A percentile compares a stretch with the other conserved stretches of the same genome.
phyloP scores from a whole-genome alignment of 306 rosid species.

The barrel medic (Medicago truncatula) region DNA sequence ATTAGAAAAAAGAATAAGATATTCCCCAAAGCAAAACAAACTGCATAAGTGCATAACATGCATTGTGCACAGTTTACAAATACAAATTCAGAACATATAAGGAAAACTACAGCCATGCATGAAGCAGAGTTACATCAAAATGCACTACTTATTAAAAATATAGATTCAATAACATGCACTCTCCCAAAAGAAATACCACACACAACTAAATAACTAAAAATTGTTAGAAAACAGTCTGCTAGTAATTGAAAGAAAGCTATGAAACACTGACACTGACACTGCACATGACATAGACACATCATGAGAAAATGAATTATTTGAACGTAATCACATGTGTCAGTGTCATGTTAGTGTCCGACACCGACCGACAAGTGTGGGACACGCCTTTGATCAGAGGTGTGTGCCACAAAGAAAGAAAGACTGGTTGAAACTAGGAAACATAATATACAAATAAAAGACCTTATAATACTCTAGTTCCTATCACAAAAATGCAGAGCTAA shows the following conservation, averaged over 20 bases:
- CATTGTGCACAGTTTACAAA: background rate
- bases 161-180: background rate
- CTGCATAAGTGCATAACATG: too few species aligned
- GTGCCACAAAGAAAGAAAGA: too few species aligned
- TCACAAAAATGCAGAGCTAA: background rate
- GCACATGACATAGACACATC: too few species aligned
- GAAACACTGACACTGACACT: too few species aligned
- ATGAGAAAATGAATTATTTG: too few species aligned
- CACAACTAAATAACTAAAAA: background rate
- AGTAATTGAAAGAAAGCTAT: background rate
- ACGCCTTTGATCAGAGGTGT: too few species aligned
- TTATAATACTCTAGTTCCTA: background rate
- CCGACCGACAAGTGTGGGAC: too few species aligned
- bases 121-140: constrained; percentile 16
- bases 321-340: too few species aligned
- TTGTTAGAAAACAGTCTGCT: background rate
- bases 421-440: background rate
- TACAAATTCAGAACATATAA: constrained; percentile 2
- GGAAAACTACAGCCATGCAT: background rate
- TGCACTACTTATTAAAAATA: background rate
- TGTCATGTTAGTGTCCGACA: too few species aligned
- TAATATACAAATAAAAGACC: background rate
- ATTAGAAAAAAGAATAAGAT: too few species aligned
- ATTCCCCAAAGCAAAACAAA: background rate
- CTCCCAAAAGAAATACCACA: background rate